phyloP scores from a whole-genome alignment of 768 basidiomycete species.

The Stropharia rugosoannulata region DNA sequence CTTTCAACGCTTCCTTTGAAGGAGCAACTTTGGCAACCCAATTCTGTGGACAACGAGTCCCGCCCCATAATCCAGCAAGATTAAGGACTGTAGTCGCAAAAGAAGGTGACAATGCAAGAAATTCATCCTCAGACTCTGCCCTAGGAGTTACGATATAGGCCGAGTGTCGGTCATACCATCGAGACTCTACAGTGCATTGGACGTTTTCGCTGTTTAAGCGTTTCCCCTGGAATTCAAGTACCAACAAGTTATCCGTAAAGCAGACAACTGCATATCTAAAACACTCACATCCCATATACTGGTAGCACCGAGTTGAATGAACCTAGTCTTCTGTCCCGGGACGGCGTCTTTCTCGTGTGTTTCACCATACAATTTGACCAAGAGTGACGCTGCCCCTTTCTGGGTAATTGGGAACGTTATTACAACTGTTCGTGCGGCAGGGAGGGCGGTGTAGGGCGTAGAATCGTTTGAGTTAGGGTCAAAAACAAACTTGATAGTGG shows the following conservation, averaged over 20 bases:
- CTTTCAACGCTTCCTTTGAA: slow-evolving; percentile 49
- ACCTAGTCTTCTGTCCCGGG: slow-evolving; percentile 27
- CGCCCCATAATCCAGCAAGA: slow-evolving; percentile 66
- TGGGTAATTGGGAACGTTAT: slow-evolving; percentile 56
- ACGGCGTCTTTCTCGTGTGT: slow-evolving; percentile 16
- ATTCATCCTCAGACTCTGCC: slow-evolving; percentile 52
- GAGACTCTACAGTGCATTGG: slow-evolving; percentile 10
- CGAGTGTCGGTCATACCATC: slow-evolving; percentile 56
- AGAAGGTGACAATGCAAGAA: slow-evolving; percentile 40
- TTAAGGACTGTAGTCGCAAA: slow-evolving; percentile 56
- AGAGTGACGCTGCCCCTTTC: slow-evolving; percentile 42
- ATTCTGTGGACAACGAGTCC: slow-evolving; percentile 43
- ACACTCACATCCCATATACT: slow-evolving; percentile 60
- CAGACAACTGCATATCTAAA: background rate
- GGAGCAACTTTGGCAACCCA: slow-evolving; percentile 56
- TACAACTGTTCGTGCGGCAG: slow-evolving; percentile 52
- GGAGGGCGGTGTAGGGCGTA: slow-evolving; percentile 44
- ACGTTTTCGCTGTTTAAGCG: slow-evolving; percentile 8
- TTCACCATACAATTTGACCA: slow-evolving; percentile 44
- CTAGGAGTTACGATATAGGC: slow-evolving; percentile 42
- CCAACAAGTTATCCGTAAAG: background rate
- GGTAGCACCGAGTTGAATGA: slow-evolving; percentile 61
- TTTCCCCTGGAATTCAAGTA: slow-evolving; percentile 8
- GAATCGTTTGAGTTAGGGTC: slow-evolving; percentile 47
- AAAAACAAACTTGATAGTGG: slow-evolving; percentile 55